Percentiles rank a stretch among this genome's conserved stretches.
Conservation (phyloP, 208 protist species). For the Kentomonas sorsogonicus region DNA sequence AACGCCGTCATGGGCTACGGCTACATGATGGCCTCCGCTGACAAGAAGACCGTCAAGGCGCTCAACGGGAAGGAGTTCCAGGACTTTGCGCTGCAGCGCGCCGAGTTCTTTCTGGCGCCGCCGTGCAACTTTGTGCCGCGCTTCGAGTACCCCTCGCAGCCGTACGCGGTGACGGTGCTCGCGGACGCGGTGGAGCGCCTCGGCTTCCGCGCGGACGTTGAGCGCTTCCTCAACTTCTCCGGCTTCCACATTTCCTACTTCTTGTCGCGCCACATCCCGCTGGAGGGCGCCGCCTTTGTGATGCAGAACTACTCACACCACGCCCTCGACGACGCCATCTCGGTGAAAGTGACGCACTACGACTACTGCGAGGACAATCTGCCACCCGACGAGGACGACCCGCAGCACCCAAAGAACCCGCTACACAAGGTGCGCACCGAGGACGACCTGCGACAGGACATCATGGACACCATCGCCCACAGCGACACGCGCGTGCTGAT, state of each 20-base stretch:
- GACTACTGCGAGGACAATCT: constrained; percentile 42
- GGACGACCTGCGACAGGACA: constrained; percentile 42
- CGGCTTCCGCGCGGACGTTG: constrained; percentile 70
- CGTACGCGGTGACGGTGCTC: constrained; percentile 83
- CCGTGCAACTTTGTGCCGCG: constrained; percentile 28
- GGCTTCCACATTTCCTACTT: constrained; percentile 89
- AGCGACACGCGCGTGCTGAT: constrained; percentile 54
- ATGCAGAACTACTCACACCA: constrained; percentile 79
- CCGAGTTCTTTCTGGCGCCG: constrained; percentile 65
- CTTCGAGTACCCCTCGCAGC: constrained; percentile 80
- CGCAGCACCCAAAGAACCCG: constrained; percentile 10
- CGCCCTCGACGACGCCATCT: constrained; percentile 58
- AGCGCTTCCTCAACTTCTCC: constrained; percentile 78
- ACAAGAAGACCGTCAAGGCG: constrained; percentile 62
- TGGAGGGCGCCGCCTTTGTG: constrained; percentile 59
- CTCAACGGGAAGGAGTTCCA: constrained; percentile 55
- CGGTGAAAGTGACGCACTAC: constrained; percentile 56
- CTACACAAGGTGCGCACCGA: constrained; percentile 33
- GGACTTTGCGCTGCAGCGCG: constrained; percentile 43
- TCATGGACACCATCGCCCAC: constrained; percentile 37
- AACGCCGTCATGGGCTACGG: constrained; percentile 86
- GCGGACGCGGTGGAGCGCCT: constrained; percentile 76
- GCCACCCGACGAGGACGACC: constrained; percentile 19
- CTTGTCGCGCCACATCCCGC: constrained; percentile 69
- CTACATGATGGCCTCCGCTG: constrained; percentile 75